A percentile compares a stretch with the other conserved stretches of the same genome.
These are phyloP conservation scores for Plasmodium chabaudi DNA, from an alignment of 169 alveolate genomes.

Conservation along the genomic window DNA sequence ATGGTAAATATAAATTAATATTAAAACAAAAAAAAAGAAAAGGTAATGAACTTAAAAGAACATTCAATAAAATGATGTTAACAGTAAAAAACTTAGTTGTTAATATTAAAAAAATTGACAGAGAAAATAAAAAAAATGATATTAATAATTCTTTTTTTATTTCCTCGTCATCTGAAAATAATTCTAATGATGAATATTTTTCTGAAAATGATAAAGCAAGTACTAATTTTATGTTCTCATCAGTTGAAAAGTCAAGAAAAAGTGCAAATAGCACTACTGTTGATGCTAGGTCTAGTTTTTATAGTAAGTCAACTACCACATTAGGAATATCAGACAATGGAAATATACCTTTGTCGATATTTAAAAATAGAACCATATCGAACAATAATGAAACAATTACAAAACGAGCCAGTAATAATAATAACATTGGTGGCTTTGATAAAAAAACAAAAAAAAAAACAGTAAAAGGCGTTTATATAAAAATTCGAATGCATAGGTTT, in stretches of 20 bases:
- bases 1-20: conserved; percentile 66
- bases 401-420: neutral
- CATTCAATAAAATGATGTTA: conserved; percentile 56
- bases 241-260: conserved; percentile 57
- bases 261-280: conserved; percentile 41
- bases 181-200: conserved; percentile 22
- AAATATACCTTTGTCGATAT: neutral
- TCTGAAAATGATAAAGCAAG: conserved; percentile 31
- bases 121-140: conserved; percentile 63
- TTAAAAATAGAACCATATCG: neutral
- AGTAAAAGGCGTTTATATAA: conserved; percentile 22
- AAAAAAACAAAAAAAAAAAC: conserved; percentile 2
- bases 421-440: neutral
- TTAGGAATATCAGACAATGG: conserved; percentile 19
- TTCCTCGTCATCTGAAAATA: conserved; percentile 65
- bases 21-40: conserved; percentile 48
- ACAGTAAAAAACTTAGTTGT: conserved; percentile 47
- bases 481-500: conserved; percentile 73
- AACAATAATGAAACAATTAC: neutral
- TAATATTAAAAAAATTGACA: conserved; percentile 63
- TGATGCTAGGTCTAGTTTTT: conserved; percentile 45
- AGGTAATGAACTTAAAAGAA: conserved; percentile 23
- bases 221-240: conserved; percentile 52
- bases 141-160: conserved; percentile 71
- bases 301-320: conserved; percentile 60